Evolutionary conservation across 768 basidiomycete genomes (phyloP).

Genomic region (Amanita molliuscula): DNA sequence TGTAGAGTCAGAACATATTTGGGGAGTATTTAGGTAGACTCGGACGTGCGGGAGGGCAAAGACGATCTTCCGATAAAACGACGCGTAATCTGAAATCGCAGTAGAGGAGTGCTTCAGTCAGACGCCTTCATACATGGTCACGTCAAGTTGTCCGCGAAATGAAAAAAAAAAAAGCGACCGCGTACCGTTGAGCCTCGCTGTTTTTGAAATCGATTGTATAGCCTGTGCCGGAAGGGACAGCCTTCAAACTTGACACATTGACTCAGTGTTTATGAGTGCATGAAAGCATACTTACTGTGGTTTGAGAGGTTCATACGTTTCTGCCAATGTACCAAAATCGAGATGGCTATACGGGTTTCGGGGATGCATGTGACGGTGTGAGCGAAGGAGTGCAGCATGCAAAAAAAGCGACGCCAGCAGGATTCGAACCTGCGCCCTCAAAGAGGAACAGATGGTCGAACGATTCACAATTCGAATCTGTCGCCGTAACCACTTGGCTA

Average conservation of each 20-base stretch:
- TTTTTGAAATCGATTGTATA: conserved; percentile 68
- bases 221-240: conserved; percentile 17
- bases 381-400: not conserved
- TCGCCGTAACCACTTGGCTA: conserved; percentile 74
- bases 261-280: conserved; percentile 1
- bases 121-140: conserved; percentile 32
- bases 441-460: conserved; percentile 47
- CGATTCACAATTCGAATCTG: conserved; percentile 32
- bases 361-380: conserved; percentile 22
- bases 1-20: not conserved
- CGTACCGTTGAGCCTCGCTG: conserved; percentile 57
- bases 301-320: conserved; percentile 43
- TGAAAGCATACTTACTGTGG: conserved; percentile 31
- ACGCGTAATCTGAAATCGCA: conserved; percentile 64
- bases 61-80: conserved; percentile 52
- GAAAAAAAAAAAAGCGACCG: not conserved
- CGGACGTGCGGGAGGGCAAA: conserved; percentile 76
- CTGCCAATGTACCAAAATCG: conserved; percentile 52
- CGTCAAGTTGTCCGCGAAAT: not conserved
- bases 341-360: conserved; percentile 31
- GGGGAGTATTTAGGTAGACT: conserved; percentile 2
- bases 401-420: conserved; percentile 42
- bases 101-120: conserved; percentile 71
- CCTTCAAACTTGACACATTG: conserved; percentile 10
- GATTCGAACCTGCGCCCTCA: conserved; percentile 63